Percentiles rank a stretch among this genome's conserved stretches.
Evolutionary conservation across 2,329 filamentous ascomycete species (phyloP).

Genomic region (Domatiomyces catenatus): DNA sequence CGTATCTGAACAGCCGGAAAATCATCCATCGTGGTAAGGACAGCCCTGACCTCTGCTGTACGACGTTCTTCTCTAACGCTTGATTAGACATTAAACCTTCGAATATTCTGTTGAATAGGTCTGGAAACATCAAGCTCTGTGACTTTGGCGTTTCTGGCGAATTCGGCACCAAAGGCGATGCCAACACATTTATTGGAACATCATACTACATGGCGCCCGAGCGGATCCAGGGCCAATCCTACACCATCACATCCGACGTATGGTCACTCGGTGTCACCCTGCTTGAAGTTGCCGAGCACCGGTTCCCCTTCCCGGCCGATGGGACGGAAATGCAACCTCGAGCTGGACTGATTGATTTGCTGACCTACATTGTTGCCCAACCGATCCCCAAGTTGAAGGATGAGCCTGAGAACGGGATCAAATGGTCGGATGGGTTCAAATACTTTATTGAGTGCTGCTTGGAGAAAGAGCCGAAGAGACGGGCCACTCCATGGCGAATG

Average conservation of each 20-base stretch:
- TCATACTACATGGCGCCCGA: conserved; percentile 99
- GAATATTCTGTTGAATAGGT: conserved; percentile 85
- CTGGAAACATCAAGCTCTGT: conserved; percentile 90
- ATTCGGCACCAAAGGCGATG: conserved; percentile 95
- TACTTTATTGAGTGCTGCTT: conserved; percentile 99
- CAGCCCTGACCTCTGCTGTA: background rate
- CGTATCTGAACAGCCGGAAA: conserved; percentile 85
- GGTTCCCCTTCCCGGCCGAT: conserved; percentile 95
- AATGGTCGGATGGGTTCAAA: conserved; percentile 95
- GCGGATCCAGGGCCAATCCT: conserved; percentile 90
- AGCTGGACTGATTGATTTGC: conserved; percentile 80
- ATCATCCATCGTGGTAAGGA: conserved; percentile 70
- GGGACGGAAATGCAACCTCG: conserved; percentile 89
- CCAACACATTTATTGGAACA: conserved; percentile 96
- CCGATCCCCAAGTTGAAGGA: conserved; percentile 92
- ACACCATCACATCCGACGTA: conserved; percentile 96
- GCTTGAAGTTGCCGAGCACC: conserved; percentile 97
- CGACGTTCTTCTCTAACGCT: background rate
- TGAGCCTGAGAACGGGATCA: conserved; percentile 73
- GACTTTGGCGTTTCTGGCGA: conserved; percentile 97
- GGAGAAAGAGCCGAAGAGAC: conserved; percentile 75
- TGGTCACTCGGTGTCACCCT: conserved; percentile 95
- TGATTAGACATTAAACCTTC: conserved; percentile 79
- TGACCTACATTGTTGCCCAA: conserved; percentile 95
- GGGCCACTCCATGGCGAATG: conserved; percentile 96